phyloP scores from a whole-genome alignment of 371 early-diverging fungal species.

The Rhizomucor miehei region DNA sequence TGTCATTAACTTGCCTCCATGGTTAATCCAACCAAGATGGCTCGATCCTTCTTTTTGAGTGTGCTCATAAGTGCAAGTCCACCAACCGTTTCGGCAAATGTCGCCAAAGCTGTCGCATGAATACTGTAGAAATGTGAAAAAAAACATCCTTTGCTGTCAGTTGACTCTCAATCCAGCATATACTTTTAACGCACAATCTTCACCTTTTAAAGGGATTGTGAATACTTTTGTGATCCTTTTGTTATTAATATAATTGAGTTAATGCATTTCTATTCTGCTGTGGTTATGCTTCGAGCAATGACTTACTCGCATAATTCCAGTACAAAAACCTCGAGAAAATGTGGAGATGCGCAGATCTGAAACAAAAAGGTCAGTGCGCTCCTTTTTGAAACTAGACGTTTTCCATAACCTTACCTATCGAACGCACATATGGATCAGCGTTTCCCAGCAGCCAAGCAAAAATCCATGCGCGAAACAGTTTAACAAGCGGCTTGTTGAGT shows the following conservation, averaged over 20 bases:
- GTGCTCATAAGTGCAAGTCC: slow-evolving; percentile 49
- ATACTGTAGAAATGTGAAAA: slow-evolving; percentile 32
- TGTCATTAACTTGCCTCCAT: slow-evolving; percentile 55
- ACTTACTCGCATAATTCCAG: slow-evolving; percentile 49
- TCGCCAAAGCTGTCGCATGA: slow-evolving; percentile 56
- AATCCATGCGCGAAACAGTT: slow-evolving; percentile 41
- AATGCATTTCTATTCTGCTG: neutral
- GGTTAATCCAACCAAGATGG: slow-evolving; percentile 42
- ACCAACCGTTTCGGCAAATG: slow-evolving; percentile 64
- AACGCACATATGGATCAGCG: slow-evolving; percentile 41
- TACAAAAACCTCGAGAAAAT: slow-evolving; percentile 45
- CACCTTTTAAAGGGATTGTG: slow-evolving; percentile 24
- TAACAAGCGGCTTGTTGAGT: slow-evolving; percentile 41
- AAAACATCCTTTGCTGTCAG: neutral
- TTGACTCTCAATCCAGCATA: too few relatives aligned
- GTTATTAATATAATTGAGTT: neutral
- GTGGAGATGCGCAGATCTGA: slow-evolving; percentile 49
- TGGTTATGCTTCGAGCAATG: too few relatives aligned
- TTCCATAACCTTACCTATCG: slow-evolving; percentile 36
- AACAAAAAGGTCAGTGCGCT: neutral
- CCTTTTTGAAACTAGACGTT: neutral
- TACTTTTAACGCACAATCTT: slow-evolving; percentile 13
- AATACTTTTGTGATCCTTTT: slow-evolving; percentile 20
- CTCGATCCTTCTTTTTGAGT: slow-evolving; percentile 45
- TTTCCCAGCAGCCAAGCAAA: slow-evolving; percentile 33